Evolutionary conservation across 2,329 filamentous ascomycete genomes (phyloP), one percentile per base, ranked within the genome.

Genomic region (Colletotrichum sp.): DNA sequence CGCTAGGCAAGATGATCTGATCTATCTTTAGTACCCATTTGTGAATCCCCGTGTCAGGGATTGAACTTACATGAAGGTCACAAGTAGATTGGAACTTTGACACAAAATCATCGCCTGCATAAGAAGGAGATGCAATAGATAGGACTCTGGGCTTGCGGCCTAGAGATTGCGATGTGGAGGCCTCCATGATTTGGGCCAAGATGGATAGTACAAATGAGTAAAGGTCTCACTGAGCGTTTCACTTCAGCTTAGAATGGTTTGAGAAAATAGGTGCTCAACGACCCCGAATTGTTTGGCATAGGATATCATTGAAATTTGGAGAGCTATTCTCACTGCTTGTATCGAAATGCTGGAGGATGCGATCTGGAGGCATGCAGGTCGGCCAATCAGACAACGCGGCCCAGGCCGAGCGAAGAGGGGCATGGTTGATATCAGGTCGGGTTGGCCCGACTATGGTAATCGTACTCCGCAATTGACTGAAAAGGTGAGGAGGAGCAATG

Each of bases 41-140:
- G 3, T 4, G 10, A 21, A 52, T 4, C 1, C n/a, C n/a, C n/a
- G 6, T 13, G 1, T 5, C n/a, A 21, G 44, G n/a, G 2, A 5
- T 8, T 13, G 6, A 13, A 24, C 44, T 52, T 13, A 52, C 44
- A 24, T 52, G n/a, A 7, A 52, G 44, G n/a, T 52, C 44, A 21
- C n/a, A 52, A 5, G 10, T 21, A 6, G n/a, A 52, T 13, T 52
- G 44, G n/a, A 52, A 52, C 2, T 4, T 52, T 8, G 44, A 52
- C 6, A 52, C n/a, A 5, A 13, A 21, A 0, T 52, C n/a, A 0
- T 52, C n/a, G 3, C 44, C 44, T 21, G n/a, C 44, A 52, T 52
- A 52, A 4, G 44, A 52, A 7, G 44, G 44, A 13, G 10, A 52
- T 21, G 44, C 44, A 8, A 52, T 52, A 21, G 44, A 52, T 13